phyloP scores from a whole-genome alignment of 768 basidiomycete species.

The Coprinellus micaceus region DNA sequence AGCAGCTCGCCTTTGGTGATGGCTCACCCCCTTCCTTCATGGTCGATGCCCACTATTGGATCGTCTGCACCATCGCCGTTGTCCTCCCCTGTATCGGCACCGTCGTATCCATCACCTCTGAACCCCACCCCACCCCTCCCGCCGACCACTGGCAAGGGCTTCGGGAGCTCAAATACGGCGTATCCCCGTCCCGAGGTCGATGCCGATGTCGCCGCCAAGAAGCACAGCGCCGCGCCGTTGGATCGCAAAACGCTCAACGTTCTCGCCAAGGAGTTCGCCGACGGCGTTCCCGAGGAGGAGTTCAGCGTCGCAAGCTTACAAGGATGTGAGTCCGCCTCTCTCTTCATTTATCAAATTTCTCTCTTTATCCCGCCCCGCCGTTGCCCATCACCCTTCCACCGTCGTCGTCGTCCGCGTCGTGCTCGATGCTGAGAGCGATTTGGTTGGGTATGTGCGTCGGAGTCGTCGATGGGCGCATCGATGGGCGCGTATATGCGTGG shows the following conservation, averaged over 20 bases:
- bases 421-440: background rate
- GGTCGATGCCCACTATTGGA: constrained; percentile 12
- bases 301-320: constrained; percentile 89
- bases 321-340: constrained; percentile 63
- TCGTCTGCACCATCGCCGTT: constrained; percentile 4
- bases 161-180: constrained; percentile 55
- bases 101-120: background rate
- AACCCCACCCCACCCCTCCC: background rate
- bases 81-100: no score
- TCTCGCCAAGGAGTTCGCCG: constrained; percentile 78
- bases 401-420: background rate
- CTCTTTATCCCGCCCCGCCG: background rate
- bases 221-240: constrained; percentile 64
- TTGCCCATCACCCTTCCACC: background rate
- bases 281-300: constrained; percentile 78
- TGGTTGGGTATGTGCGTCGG: no score
- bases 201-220: constrained; percentile 43
- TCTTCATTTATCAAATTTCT: constrained; percentile 10
- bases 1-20: constrained; percentile 33
- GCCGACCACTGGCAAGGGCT: constrained; percentile 24
- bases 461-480: background rate
- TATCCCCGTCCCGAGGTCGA: constrained; percentile 65
- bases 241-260: constrained; percentile 57
- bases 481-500: background rate
- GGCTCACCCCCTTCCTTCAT: constrained; percentile 22